These are phyloP conservation scores for Colletotrichum shisoi DNA, from an alignment of 2,329 filamentous ascomycete genomes.

Conservation along the genomic window DNA sequence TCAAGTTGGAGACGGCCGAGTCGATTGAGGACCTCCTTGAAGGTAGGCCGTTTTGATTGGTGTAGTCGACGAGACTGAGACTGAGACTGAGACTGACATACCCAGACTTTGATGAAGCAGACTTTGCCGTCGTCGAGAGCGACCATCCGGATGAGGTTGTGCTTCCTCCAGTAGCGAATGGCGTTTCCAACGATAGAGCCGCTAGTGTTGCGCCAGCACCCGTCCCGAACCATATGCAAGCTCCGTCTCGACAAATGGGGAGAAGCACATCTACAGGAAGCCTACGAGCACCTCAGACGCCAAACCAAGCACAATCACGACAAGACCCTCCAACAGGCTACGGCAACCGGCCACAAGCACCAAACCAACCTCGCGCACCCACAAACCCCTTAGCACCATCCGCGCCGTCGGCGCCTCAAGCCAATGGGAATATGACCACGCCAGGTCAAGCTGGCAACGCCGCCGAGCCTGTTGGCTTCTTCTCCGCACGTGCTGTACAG, in stretches of 20 bases:
- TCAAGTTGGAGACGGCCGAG: slow-evolving; percentile 50
- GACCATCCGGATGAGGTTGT: slow-evolving; percentile 80
- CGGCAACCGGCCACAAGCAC: slow-evolving; percentile 41
- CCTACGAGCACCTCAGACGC: slow-evolving; percentile 49
- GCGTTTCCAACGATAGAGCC: slow-evolving; percentile 41
- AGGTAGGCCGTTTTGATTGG: slow-evolving; percentile 48
- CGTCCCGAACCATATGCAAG: slow-evolving; percentile 49
- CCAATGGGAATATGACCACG: slow-evolving; percentile 39
- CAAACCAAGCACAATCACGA: slow-evolving; percentile 46
- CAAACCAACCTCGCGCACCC: slow-evolving; percentile 41
- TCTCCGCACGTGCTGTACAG: slow-evolving; percentile 72
- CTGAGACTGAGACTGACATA: slow-evolving; percentile 26
- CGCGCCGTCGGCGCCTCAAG: slow-evolving; percentile 28
- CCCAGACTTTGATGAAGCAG: slow-evolving; percentile 75
- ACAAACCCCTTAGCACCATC: slow-evolving; percentile 37
- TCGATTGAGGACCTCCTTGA: slow-evolving; percentile 63
- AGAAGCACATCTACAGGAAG: slow-evolving; percentile 46
- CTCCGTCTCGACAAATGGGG: slow-evolving; percentile 48
- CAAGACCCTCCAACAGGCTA: slow-evolving; percentile 41
- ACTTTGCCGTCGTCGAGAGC: slow-evolving; percentile 74
- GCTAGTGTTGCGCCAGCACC: slow-evolving; percentile 43
- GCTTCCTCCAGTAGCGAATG: slow-evolving; percentile 54
- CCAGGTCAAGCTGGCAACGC: slow-evolving; percentile 41
- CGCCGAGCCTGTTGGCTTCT: slow-evolving; percentile 67
- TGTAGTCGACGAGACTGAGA: slow-evolving; percentile 3